A percentile compares a stretch with the other conserved stretches of the same genome.
phyloP scores from a whole-genome alignment of 495 filamentous ascomycete genomes.

The Sordaria brevicollis region DNA sequence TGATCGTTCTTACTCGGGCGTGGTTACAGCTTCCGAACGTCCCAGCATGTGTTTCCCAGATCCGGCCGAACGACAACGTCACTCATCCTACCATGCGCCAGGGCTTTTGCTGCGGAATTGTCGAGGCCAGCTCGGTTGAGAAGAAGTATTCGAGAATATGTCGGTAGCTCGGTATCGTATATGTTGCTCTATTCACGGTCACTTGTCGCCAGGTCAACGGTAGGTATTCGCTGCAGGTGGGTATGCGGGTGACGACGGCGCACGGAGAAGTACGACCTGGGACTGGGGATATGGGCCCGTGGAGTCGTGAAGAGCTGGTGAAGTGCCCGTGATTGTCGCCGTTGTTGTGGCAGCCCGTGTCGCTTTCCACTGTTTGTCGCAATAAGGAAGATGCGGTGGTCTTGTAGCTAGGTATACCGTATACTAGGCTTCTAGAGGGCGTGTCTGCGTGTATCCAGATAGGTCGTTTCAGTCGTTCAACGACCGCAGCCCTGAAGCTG shows the following conservation, averaged over 20 bases:
- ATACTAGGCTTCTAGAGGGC: background rate
- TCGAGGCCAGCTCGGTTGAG: background rate
- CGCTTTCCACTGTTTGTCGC: too few relatives aligned
- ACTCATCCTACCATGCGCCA: background rate
- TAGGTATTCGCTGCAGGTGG: background rate
- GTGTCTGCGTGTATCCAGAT: background rate
- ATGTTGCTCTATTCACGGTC: background rate
- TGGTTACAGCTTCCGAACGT: background rate
- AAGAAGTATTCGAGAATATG: background rate
- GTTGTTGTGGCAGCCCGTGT: background rate
- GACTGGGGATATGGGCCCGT: background rate
- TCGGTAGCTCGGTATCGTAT: background rate
- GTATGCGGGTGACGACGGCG: background rate
- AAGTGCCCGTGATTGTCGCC: background rate
- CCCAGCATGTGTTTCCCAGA: background rate
- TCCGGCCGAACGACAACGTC: background rate
- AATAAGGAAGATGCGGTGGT: background rate
- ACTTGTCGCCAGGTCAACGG: background rate
- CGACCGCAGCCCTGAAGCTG: background rate
- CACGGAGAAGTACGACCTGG: background rate
- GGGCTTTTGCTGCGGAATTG: background rate
- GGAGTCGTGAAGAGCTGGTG: background rate
- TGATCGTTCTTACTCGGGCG: background rate
- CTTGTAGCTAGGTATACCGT: background rate
- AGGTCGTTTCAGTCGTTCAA: background rate